phyloP scores from a whole-genome alignment of 495 filamentous ascomycete species.

The Aspergillus affinis region DNA sequence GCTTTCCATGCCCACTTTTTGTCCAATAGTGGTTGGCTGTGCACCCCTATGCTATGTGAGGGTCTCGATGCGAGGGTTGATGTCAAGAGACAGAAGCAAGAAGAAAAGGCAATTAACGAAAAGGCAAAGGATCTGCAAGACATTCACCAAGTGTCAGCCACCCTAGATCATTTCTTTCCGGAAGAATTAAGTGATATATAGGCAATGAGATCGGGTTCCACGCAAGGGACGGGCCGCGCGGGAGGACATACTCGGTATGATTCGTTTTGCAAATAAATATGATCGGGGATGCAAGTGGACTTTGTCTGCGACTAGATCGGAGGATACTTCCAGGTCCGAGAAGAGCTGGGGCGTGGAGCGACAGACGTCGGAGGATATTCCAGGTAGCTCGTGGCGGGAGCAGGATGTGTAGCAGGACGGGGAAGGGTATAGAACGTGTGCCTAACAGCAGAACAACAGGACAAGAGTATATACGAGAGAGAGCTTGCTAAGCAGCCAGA shows the following conservation, averaged over 20 bases:
- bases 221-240: conserved; percentile 18
- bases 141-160: conserved; percentile 5
- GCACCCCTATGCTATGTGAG: conserved; percentile 2
- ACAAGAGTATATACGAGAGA: background rate
- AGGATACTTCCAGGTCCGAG: background rate
- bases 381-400: background rate
- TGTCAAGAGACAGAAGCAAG: conserved; percentile 3
- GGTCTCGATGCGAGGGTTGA: conserved; percentile 7
- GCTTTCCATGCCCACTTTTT: conserved; percentile 20
- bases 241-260: conserved; percentile 10
- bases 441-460: background rate
- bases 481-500: background rate
- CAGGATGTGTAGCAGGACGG: background rate
- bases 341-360: background rate
- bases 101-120: conserved; percentile 10
- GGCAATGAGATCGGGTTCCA: conserved; percentile 10
- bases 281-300: background rate
- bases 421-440: background rate
- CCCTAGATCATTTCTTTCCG: conserved; percentile 1
- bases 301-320: background rate
- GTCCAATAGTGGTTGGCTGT: conserved; percentile 8
- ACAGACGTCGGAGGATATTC: background rate
- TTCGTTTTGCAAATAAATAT: background rate
- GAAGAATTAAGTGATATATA: background rate
- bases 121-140: conserved; percentile 13